Base-by-base conservation (phyloP, 2,329 filamentous ascomycete genomes). In the Bipolaris cookei region DNA sequence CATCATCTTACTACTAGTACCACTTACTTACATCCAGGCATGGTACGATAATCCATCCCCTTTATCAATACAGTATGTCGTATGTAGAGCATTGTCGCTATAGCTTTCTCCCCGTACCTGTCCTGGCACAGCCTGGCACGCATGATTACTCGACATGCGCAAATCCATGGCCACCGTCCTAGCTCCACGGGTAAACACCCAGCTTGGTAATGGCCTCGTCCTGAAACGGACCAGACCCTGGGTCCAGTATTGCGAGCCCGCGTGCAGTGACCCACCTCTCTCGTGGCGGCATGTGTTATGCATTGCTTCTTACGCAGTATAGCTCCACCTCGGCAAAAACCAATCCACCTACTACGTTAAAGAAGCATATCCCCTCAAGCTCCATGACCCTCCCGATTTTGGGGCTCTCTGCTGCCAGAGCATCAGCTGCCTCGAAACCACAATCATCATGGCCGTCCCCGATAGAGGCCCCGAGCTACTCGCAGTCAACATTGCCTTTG, bases 391-490 rank as follows among this genome's bases (percentile, higher is more conserved):
- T 39, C 45, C 44, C 51, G 41, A 30, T 56, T 39, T 48, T 56
- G 51, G 58, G 55, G 41, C 54, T 51, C 47, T 39, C 53, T 50
- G 32, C 54, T 46, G 39, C 52, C 13, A 46, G 52, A 47, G 51
- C 34, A 38, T 34, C 42, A 18, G 44, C 32, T 47, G 44, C 57
- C 42, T 39, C 21, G 54, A 42, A 18, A 50, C 53, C 37, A 43
- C 28, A 49, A 51, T 32, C 58, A 64, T 35, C 18, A 74, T 74
- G 71, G 64, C 63, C 21, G 63, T 71, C 32, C 66, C 68, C n/a
- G 71, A 72, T 44, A 64, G 73, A 53, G 73, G 71, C n/a, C 68
- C 72, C 4, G 66, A 72, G 61, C 71, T 75, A 39, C 50, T 70
- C 20, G 69, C 56, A 37, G 67, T 74, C 41, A 66, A 74, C 47